Percentiles rank a stretch among this genome's conserved stretches.
These are phyloP conservation scores for Tetrahymena thermophila DNA, from an alignment of 73 alveolate species.

Conservation along the genomic window DNA sequence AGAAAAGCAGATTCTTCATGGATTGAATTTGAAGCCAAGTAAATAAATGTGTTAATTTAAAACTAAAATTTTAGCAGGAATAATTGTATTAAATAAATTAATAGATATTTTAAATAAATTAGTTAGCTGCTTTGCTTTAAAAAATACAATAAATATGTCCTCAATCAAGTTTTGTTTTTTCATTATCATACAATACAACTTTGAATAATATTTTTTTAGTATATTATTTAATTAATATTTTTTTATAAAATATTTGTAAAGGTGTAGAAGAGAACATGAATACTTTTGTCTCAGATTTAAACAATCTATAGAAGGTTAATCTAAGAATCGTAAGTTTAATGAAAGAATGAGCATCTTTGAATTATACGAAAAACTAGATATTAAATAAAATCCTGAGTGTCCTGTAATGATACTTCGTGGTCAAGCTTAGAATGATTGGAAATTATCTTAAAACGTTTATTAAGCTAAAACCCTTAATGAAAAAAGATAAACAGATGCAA, in stretches of 20 bases:
- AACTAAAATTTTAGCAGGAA: no score
- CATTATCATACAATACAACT: no score
- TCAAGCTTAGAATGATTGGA: conserved; percentile 35
- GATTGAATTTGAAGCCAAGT: conserved; percentile 23
- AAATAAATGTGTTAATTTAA: not conserved
- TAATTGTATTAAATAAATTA: no score
- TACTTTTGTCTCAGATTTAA: not conserved
- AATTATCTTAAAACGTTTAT: conserved; percentile 25
- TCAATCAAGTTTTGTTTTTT: no score
- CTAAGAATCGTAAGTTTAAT: conserved; percentile 7
- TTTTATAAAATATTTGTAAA: not conserved
- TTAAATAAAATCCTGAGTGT: conserved; percentile 9
- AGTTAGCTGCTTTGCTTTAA: no score
- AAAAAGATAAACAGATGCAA: conserved; percentile 24
- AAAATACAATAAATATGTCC: no score
- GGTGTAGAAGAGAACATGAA: not conserved
- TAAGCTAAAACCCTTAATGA: conserved; percentile 9
- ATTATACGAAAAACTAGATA: not conserved
- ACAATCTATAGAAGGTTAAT: not conserved
- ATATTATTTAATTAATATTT: no score
- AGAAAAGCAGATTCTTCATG: conserved; percentile 34
- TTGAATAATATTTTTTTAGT: no score
- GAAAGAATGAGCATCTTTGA: conserved; percentile 10
- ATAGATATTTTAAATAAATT: no score
- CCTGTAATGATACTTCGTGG: conserved; percentile 37